phyloP scores from a whole-genome alignment of 2,329 filamentous ascomycete species.

The Aspergillus jensenii region DNA sequence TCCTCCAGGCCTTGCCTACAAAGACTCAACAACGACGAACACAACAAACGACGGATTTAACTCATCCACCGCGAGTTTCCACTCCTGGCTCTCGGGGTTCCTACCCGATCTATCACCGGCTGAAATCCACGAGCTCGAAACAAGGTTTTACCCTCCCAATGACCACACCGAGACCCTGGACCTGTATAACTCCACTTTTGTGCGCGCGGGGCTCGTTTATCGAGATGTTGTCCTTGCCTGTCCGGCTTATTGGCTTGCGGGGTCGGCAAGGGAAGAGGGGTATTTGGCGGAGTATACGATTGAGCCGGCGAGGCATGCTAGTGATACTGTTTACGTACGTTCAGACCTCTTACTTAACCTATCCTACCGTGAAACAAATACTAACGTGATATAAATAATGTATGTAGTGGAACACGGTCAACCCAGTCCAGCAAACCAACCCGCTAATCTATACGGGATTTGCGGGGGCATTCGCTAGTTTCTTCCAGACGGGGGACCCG shows the following conservation, averaged over 20 bases:
- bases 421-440: constrained; percentile 53
- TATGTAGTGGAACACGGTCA: constrained; percentile 57
- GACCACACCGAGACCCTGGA: constrained; percentile 51
- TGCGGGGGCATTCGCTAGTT: constrained; percentile 59
- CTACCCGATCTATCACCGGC: constrained; percentile 48
- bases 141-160: constrained; percentile 48
- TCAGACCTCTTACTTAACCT: not conserved
- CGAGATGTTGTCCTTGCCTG: constrained; percentile 61
- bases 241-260: constrained; percentile 58
- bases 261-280: constrained; percentile 44
- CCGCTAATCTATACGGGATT: constrained; percentile 57
- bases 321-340: constrained; percentile 57
- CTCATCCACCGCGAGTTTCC: constrained; percentile 50
- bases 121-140: constrained; percentile 43
- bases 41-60: constrained; percentile 48
- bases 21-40: not conserved
- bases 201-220: constrained; percentile 58
- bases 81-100: constrained; percentile 55
- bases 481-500: constrained; percentile 60
- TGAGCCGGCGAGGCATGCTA: constrained; percentile 58
- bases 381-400: not conserved
- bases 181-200: constrained; percentile 52
- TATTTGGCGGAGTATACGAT: constrained; percentile 63
- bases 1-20: constrained; percentile 48
- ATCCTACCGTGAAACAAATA: not conserved